These are phyloP conservation scores for Magnolia changhungtana DNA, from an alignment of 164 flowering plant species.

Conservation along the genomic window DNA sequence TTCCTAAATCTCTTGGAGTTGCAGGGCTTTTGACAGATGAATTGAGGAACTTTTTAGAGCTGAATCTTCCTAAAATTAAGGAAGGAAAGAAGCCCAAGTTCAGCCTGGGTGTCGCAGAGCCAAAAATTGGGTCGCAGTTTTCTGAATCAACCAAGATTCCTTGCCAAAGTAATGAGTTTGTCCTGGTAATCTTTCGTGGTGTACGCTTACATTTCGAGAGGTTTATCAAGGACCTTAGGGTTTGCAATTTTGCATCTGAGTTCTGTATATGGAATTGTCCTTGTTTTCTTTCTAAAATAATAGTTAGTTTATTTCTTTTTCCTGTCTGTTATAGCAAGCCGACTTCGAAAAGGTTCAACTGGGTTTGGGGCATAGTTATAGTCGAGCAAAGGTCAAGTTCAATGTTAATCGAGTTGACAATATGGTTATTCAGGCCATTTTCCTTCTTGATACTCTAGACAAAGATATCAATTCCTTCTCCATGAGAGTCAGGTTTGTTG, in stretches of 20 bases:
- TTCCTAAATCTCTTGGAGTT: conserved; percentile 8
- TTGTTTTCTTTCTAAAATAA: background rate
- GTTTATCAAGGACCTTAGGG: conserved; percentile 88
- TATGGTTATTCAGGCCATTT: conserved; percentile 98
- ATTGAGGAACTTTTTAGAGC: conserved; percentile 76
- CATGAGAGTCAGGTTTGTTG: conserved; percentile 91
- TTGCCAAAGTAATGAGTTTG: conserved; percentile 83
- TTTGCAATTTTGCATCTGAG: conserved; percentile 13
- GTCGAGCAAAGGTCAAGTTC: conserved; percentile 98
- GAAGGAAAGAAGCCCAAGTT: conserved; percentile 67
- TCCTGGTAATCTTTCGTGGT: conserved; percentile 84
- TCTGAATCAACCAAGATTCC: conserved; percentile 77
- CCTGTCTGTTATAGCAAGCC: conserved; percentile 40
- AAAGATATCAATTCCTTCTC: conserved; percentile 93
- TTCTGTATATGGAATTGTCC: background rate
- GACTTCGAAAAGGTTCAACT: conserved; percentile 94
- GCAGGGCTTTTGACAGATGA: conserved; percentile 92
- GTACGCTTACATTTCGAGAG: conserved; percentile 79
- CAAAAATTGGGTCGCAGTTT: conserved; percentile 90
- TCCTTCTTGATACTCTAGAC: conserved; percentile 91
- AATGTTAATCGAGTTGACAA: conserved; percentile 96
- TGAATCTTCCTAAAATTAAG: conserved; percentile 81
- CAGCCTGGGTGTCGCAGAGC: conserved; percentile 74
- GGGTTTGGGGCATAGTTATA: conserved; percentile 93
- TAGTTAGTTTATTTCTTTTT: background rate